Conservation (phyloP, 331 rosid species). For the Phaseolus coccineus region DNA sequence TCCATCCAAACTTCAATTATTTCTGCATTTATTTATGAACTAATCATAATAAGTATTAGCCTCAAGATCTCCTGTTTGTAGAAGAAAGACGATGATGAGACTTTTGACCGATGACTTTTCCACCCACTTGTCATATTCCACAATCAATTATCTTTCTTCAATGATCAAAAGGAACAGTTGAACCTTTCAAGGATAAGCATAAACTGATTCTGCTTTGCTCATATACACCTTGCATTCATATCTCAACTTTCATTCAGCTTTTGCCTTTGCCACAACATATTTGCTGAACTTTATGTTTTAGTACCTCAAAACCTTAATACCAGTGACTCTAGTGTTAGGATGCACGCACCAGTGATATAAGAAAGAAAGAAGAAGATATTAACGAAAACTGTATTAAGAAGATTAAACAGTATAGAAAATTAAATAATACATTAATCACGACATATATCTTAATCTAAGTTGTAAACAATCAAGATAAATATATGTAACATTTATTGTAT, state of each 20-base stretch:
- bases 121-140: constrained; percentile 25
- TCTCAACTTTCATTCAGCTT: neutral
- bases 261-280: too few species aligned
- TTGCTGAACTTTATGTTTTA: too few species aligned
- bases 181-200: neutral
- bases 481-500: too few species aligned
- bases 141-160: constrained; percentile 36
- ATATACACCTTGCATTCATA: neutral
- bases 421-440: too few species aligned
- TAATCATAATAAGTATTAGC: constrained; percentile 24
- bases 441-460: too few species aligned
- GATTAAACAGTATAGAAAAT: too few species aligned
- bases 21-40: neutral
- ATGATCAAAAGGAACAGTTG: neutral
- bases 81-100: constrained; percentile 23
- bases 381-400: too few species aligned
- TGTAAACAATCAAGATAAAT: too few species aligned
- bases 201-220: neutral
- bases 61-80: neutral
- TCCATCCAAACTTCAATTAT: constrained; percentile 28
- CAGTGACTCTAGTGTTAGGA: too few species aligned
- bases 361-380: too few species aligned
- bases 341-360: too few species aligned
- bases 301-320: too few species aligned
- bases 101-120: constrained; percentile 22